Percentiles rank a stretch among this genome's conserved stretches.
Evolutionary conservation across 2,329 filamentous ascomycete species (phyloP).

Genomic region (Arthrobotrys iridis): DNA sequence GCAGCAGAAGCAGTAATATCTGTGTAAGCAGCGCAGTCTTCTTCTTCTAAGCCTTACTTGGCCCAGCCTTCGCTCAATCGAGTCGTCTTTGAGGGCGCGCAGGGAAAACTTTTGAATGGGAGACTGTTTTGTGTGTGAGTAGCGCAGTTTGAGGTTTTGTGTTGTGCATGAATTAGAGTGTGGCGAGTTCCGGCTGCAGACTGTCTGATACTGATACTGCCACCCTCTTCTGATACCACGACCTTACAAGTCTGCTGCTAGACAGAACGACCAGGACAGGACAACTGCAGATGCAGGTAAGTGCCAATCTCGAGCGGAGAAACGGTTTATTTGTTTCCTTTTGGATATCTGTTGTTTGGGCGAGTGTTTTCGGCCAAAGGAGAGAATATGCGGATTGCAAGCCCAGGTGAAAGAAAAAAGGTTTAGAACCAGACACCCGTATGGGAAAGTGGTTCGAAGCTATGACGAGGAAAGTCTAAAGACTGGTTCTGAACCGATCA

Average conservation of each 20-base stretch:
- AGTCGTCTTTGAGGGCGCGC: background rate
- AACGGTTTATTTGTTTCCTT: slow-evolving; percentile 11
- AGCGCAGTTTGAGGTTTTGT: slow-evolving; percentile 39
- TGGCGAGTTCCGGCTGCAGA: slow-evolving; percentile 42
- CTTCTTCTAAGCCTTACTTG: slow-evolving; percentile 22
- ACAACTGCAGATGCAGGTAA: slow-evolving; percentile 17
- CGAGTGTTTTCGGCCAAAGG: slow-evolving; percentile 10
- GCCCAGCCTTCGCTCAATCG: slow-evolving; percentile 21
- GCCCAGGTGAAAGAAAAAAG: background rate
- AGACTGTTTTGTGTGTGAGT: slow-evolving; percentile 22
- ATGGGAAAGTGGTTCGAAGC: slow-evolving; percentile 13
- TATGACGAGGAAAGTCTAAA: background rate
- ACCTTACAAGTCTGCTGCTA: slow-evolving; percentile 2
- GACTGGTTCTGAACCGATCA: background rate
- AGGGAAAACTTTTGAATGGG: background rate
- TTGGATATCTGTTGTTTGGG: background rate
- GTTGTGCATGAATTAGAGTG: slow-evolving; percentile 44
- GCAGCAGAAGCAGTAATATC: slow-evolving; percentile 28
- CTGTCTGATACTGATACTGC: slow-evolving; percentile 40
- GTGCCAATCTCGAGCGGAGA: background rate
- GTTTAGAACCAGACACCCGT: background rate
- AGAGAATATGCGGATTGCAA: background rate
- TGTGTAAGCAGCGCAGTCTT: slow-evolving; percentile 13
- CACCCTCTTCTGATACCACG: slow-evolving; percentile 26
- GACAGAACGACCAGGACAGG: slow-evolving; percentile 2